A percentile compares a stretch with the other conserved stretches of the same genome.
These are phyloP conservation scores for Alternaria sp. DNA, from an alignment of 2,329 filamentous ascomycete genomes.

Conservation along the genomic window DNA sequence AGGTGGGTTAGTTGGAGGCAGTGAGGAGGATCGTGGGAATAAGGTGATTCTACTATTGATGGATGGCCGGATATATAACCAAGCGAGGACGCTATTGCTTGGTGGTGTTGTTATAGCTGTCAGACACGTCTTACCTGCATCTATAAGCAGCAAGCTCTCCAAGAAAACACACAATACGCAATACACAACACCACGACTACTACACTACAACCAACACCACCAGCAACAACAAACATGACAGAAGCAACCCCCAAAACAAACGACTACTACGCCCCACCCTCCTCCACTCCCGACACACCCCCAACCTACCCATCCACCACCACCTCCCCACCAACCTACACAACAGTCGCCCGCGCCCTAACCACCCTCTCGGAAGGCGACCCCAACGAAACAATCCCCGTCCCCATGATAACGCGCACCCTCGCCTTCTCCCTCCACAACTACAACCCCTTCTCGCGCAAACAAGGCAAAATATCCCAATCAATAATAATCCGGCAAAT, in stretches of 20 bases:
- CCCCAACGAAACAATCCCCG: conserved; percentile 18
- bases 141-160: background rate
- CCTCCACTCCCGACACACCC: background rate
- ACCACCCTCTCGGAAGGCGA: conserved; percentile 7
- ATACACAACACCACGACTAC: background rate
- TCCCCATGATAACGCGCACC: conserved; percentile 18
- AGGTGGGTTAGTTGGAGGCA: background rate
- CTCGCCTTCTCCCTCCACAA: conserved; percentile 13
- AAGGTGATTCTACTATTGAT: background rate
- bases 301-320: conserved; percentile 9
- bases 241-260: background rate
- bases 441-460: conserved; percentile 20
- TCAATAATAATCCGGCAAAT: conserved; percentile 14
- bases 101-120: background rate
- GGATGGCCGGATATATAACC: background rate
- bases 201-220: background rate
- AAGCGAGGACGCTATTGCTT: background rate
- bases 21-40: background rate
- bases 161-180: background rate
- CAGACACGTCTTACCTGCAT: background rate
- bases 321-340: conserved; percentile 10
- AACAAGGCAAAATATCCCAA: conserved; percentile 4
- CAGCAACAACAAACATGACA: background rate
- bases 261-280: background rate
- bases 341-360: conserved; percentile 8